Base-by-base conservation (phyloP, 805 yeast genomes). In the Sugiyamaella boreocaroliniensis region DNA sequence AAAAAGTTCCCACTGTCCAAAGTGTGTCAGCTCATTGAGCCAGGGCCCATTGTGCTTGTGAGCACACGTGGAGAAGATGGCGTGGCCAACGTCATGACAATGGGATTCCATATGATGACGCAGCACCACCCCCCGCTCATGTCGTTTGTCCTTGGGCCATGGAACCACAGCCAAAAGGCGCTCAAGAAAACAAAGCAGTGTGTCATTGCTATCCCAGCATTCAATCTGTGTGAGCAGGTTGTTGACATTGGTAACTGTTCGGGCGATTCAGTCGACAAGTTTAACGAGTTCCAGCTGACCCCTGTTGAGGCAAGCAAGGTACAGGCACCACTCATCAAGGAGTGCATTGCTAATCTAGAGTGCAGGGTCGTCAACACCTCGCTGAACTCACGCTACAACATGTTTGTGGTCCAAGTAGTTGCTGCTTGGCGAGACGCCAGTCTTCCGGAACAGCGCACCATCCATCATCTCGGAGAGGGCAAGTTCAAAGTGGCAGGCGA, bases 241-340 rank as follows among this genome's bases (percentile, higher is more conserved):
- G 55, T 52, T 18, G 55, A 52, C 37, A 52, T 52, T n/a, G 55
- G 55, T 16, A 52, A 52, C 29, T 52, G 55, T 37, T 52, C 55
- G 15, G 55, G 55, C 14, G 51, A 34, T 11, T 29, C 50, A 6
- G 19, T 49, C n/a, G 51, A 52, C 40, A 52, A 52, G 43, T 52
- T 52, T 26, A 12, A 32, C 8, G 45, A 43, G 22, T 44, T 46
- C 37, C 29, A 40, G 14, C 14, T 47, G 15, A 43, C 32, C 12
- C 45, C 55, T 4, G 41, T 41, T 16, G 40, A 37, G 7, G 52
- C 52, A 20, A 18, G 43, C 37, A 49, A 48, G 9, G 52, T 49
- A 14, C 18, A 34, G 11, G 50, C 47, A n/a, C 55, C 55, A 4
- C 47, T 52, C 11, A 43, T 52, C 16, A 41, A n/a, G 11, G 52